Evolutionary conservation across 148 eudicot species (phyloP).

Genomic region (Fagopyrum homotropicum): DNA sequence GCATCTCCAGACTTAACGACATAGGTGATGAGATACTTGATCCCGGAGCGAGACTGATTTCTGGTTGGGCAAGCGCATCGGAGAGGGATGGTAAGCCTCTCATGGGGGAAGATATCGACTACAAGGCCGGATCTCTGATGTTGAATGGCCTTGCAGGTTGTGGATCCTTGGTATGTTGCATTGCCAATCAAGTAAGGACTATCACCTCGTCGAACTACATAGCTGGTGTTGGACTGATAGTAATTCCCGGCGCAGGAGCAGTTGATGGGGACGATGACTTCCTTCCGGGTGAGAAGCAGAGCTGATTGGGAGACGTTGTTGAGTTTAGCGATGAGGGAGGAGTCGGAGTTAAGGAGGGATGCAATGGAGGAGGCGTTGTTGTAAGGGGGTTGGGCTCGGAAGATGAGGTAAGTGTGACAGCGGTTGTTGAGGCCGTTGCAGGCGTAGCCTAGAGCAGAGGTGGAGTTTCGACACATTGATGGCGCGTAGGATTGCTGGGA

Average conservation of each 20-base stretch:
- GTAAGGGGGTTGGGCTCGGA: constrained; percentile 13
- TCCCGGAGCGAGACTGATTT: constrained; percentile 3
- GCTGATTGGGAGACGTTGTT: constrained; percentile 1
- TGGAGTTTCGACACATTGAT: neutral
- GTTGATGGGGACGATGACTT: constrained; percentile 5
- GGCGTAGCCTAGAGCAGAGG: constrained; percentile 9
- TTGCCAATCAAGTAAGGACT: constrained; percentile 7
- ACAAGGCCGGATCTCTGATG: neutral
- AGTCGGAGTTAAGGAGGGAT: constrained; percentile 9
- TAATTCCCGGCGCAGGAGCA: constrained; percentile 13
- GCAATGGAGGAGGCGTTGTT: constrained; percentile 9
- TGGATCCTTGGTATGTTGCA: constrained; percentile 11
- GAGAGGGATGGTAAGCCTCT: constrained; percentile 5
- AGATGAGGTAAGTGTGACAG: constrained; percentile 11
- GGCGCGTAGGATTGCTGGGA: constrained; percentile 5
- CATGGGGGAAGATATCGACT: neutral
- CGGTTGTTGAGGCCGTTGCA: constrained; percentile 7
- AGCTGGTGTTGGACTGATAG: constrained; percentile 11
- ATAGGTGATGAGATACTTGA: constrained; percentile 13
- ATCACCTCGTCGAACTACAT: neutral
- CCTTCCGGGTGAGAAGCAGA: neutral
- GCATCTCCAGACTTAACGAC: neutral
- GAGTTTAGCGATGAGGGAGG: constrained; percentile 8
- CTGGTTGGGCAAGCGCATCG: constrained; percentile 16
- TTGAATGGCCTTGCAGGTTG: constrained; percentile 12